Evolutionary conservation across 306 rosid genomes (phyloP).

Genomic region (Castanopsis chinensis): DNA sequence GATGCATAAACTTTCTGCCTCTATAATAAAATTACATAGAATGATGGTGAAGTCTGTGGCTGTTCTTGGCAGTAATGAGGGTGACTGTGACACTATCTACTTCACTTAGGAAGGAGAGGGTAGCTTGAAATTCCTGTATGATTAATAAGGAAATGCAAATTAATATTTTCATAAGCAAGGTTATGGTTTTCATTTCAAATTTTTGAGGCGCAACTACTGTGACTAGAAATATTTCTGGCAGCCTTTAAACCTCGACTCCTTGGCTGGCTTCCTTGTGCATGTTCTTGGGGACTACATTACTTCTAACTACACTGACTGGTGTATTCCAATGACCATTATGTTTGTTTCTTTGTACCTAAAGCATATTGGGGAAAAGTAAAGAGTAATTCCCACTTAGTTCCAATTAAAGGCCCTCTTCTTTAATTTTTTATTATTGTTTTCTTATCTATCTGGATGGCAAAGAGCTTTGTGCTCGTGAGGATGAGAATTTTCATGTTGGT

Average conservation of each 20-base stretch:
- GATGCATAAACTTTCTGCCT: no score
- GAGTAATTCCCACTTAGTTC: no score
- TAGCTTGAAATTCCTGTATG: slow-evolving; percentile 11
- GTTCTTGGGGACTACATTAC: slow-evolving; percentile 29
- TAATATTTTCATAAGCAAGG: not conserved
- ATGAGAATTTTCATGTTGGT: slow-evolving; percentile 81
- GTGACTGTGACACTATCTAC: not conserved
- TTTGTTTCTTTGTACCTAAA: not conserved
- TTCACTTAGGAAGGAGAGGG: slow-evolving; percentile 40
- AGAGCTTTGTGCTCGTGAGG: slow-evolving; percentile 90
- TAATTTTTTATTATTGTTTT: slow-evolving; percentile 2
- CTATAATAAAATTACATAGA: not conserved
- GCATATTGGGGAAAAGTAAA: not conserved
- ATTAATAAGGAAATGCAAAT: not conserved
- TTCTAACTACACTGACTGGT: slow-evolving; percentile 95
- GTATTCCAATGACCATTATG: slow-evolving; percentile 2
- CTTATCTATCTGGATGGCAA: slow-evolving; percentile 22
- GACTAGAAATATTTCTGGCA: slow-evolving; percentile 63
- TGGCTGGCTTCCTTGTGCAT: no score
- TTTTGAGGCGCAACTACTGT: slow-evolving; percentile 71
- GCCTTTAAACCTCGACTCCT: slow-evolving; percentile 71
- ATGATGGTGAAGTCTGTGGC: not conserved
- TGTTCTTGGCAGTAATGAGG: not conserved
- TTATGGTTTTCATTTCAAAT: slow-evolving; percentile 1
- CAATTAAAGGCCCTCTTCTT: not conserved